Base-by-base conservation (phyloP, 306 rosid species). In the Cucumis hystrix region DNA sequence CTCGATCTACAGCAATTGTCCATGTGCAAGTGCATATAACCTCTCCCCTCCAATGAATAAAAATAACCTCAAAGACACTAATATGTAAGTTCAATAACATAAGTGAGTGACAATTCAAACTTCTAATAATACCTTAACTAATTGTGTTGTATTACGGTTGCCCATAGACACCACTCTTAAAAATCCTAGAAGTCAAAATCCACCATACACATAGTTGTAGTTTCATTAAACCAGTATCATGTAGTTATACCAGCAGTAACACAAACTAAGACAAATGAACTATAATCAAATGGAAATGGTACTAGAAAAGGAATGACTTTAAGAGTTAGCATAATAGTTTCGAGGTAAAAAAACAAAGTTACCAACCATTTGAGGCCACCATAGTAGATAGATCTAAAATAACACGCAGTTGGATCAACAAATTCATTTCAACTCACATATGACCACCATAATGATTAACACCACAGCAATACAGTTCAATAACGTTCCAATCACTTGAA, bases 391-490 rank as follows among this genome's bases (percentile, higher is more conserved):
- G 45, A 21, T 20, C 58, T 70, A 71, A 71, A 52, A 73, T 30
- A 15, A 17, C 57, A 76, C 39, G 25, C 8, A 76, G 57, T 25
- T 57, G 12, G 49, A 35, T 20, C 78, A 80, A 63, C 45, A 28
- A 23, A 25, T 17, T 23, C 74, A 73, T 52, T 49, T 28, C 60
- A 49, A 80, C 56, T 10, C 40, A 41, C 33, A 68, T 65, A 65
- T 65, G 58, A 41, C 45, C 6, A 47, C 67, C 39, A 45, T 72
- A 65, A 21, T 54, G 80, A 69, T 79, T 13, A 58, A 80, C 33
- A 67, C 56, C 66, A 71, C 56, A 10, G 15, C 39, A 55, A 80
- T 17, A 72, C 30, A 76, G 74, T 61, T 70, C 75, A 62, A 39
- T 16, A 17, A 10, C 6, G 54, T 21, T 79, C 40, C 74, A 41